Evolutionary conservation across 352 stramenopile species (phyloP), one percentile per base, ranked within the genome.

Genomic region (Aphanomyces cochlioides): DNA sequence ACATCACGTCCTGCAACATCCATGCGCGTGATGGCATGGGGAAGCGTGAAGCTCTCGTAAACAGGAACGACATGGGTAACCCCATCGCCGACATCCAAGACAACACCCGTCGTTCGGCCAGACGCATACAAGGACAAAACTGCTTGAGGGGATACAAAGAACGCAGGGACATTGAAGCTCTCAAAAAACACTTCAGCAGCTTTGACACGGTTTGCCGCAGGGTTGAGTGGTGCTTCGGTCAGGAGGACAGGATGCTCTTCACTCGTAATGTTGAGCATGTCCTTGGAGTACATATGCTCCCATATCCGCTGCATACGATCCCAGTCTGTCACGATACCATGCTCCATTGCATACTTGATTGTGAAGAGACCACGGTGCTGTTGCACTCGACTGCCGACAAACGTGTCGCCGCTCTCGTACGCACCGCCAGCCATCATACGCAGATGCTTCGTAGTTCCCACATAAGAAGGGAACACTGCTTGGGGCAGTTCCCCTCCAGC

Each of bases 51-150:
- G 50, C 77, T 80, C 59, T 95, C 87, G 77, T 91, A 93, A 34
- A 93, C 85, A 6, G 90, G 90, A 34, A 97, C 90, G 47, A 91
- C 84, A 56, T 96, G 87, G 37, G 83, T 82, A 43, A 96, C 87
- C 37, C 90, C 90, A 58, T 94, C 89, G 56, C 90, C 90, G n/a
- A 92, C 82, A 73, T 97, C 90, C 15, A 96, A 77, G 64, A 95
- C 89, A 4, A 96, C 79, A 47, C 90, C 90, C 41, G 84, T 90
- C 3, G 89, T 96, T 19, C 88, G 81, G 15, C 90, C 89, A 36
- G 89, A 96, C 3, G 90, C 89, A 73, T 96, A 97, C 8, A 97
- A 77, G 67, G 84, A 92, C 56, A 97, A 80, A 64, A 96, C 85
- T 47, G 84, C 82, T 75, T 96, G 88, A 47, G 89, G 84, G 3